Base-by-base conservation (phyloP, 148 eudicot genomes). In the Salicornia ramosissima region DNA sequence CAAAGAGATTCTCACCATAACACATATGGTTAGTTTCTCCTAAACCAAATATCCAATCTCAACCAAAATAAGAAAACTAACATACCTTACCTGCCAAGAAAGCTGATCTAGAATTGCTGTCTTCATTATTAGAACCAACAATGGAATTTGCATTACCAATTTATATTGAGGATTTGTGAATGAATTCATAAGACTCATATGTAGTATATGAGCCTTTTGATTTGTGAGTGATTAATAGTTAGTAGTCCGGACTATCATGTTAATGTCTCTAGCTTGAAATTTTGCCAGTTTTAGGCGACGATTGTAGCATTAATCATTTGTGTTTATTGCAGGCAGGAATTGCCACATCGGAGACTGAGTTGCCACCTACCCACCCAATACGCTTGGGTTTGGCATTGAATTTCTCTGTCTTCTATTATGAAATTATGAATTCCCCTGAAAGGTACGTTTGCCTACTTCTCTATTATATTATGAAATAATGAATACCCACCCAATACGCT, bases 371-470 rank as follows among this genome's bases (percentile, higher is more conserved):
- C 39, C 82, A 80, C 45, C 76, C 79, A 18, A 66, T 71, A 31
- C 82, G 82, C 28, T 64, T 79, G 69, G 82, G 82, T 47, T 70
- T 79, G 74, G 82, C 82, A 53, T 54, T 80, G 61, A 80, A 80
- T 65, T 80, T 80, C 74, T 75, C 82, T 1, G 79, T 80, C 50
- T 80, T 80, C 64, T 75, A 80, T 49, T 75, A 80, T 50, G 79
- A 80, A 58, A 72, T 80, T 50, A 71, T 66, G 78, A 74, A 74
- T 72, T 79, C 82, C 33, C 68, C 75, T 59, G 75, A 79, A 65
- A 70, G 82, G 82, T 79, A 66, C 12, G 51, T 31, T 56, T 71
- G 56, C 14, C 25, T 53, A 21, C n/a, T 39, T 18, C 9, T 19
- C 24, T n/a, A 14, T 46, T 10, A 6, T 28, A 18, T 55, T 21